Evolutionary conservation across 2,329 filamentous ascomycete genomes (phyloP), one percentile per base, ranked within the genome.

Genomic region (Mollisiaceae sp.): DNA sequence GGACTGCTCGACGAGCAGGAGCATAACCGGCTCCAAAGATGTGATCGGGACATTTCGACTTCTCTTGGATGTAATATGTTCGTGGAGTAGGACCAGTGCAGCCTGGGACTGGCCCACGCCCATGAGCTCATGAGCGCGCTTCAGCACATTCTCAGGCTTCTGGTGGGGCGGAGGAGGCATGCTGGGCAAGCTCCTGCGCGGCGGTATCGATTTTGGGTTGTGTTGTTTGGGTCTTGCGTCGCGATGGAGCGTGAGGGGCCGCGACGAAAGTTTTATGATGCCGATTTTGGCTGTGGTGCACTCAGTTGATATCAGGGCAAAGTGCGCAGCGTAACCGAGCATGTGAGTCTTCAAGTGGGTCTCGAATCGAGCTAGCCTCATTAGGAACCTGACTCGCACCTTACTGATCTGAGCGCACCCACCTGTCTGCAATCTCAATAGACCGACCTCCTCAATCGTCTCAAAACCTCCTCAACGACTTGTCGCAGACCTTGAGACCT

Each of bases 61-160:
- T 76, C 95, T 88, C 86, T 99, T 99, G 72, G 93, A 97, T 75
- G 93, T 97, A 84, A 98, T 93, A 89, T 99, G 95, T 86, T 99
- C 95, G 85, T 98, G 95, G 69, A 99, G 91, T 77, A 98, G 89
- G 77, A 90, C 93, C 79, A 99, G 86, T 78, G 95, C 95, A 77
- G 95, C 94, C 75, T 92, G 88, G 74, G 91, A 86, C 87, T 99
- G 95, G 79, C 92, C 91, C 77, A 99, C 95, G 78, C 93, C 95
- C 83, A 98, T 97, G 82, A 99, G 92, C 86, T 99, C 95, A 82
- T 98, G 91, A 70, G 95, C 95, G 81, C 95, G 90, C 89, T 97
- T 97, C 80, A 98, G 89, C 79, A 97, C 94, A 90, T 99, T 99
- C 85, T 99, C 95, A 78, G 95, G 95, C 82, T 97, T 97, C 80